A percentile compares a stretch with the other conserved stretches of the same genome.
These are phyloP conservation scores for Aurantiochytrium sp. DNA, from an alignment of 108 stramenopile species.

Conservation along the genomic window DNA sequence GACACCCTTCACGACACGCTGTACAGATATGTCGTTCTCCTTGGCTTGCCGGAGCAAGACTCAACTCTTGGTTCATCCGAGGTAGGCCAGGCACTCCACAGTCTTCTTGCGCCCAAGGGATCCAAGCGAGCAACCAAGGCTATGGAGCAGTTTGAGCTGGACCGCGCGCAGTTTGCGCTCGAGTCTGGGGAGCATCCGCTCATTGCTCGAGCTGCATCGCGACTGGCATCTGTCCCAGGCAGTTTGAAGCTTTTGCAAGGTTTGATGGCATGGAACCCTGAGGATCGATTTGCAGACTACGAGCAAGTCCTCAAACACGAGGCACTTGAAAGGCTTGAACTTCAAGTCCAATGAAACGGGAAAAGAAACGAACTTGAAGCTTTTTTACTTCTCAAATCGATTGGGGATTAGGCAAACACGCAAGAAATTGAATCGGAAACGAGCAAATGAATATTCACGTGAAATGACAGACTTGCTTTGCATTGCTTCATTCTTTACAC, in stretches of 20 bases:
- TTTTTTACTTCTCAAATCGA: too few species aligned
- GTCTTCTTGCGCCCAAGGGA: not conserved
- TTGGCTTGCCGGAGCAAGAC: not conserved
- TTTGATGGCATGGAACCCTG: not conserved
- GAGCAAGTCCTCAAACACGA: not conserved
- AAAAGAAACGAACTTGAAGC: too few species aligned
- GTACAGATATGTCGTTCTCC: constrained; percentile 80
- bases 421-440: too few species aligned
- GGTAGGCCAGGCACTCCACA: not conserved
- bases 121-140: not conserved
- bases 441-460: too few species aligned
- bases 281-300: not conserved
- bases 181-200: not conserved
- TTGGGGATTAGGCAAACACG: too few species aligned
- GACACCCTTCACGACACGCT: constrained; percentile 81
- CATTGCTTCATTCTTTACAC: too few species aligned
- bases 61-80: not conserved
- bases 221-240: not conserved
- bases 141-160: not conserved
- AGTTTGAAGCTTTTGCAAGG: not conserved
- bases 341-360: too few species aligned
- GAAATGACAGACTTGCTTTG: too few species aligned
- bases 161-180: not conserved
- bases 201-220: not conserved
- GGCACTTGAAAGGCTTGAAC: not conserved